Base-by-base conservation (phyloP, 1,139 yeast species). In the Hyphopichia burtonii region DNA sequence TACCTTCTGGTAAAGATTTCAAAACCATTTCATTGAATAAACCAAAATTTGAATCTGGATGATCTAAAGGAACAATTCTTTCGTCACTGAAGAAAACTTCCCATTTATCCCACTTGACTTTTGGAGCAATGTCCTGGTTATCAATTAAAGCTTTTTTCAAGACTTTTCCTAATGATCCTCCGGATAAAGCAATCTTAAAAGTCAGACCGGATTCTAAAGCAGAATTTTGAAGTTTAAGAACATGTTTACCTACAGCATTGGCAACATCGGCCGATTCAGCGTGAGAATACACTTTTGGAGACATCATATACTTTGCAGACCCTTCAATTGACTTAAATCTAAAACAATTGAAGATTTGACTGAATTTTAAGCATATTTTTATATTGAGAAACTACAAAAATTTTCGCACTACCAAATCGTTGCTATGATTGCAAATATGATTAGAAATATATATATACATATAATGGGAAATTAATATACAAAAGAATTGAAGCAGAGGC, bases 81-180 rank as follows among this genome's bases (percentile, higher is more conserved):
- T 84, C 91, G 51, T 84, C 91, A 48, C 85, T 80, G 59, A 84
- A 83, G 65, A 71, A 84, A 12, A 84, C 81, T 44, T 75, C 76
- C 90, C 90, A 84, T 54, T 81, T 74, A 42, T 66, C 65, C 90
- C 90, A 84, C 53, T 80, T 51, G 31, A 82, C 76, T 43, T 74
- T 65, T 1, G 66, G 46, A 8, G 72, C 68, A 36, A 75, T 59
- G n/a, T 63, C 68, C 25, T 62, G 42, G 55, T 86, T 76, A 47
- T 80, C 82, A 43, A 88, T 74, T 48, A 91, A 74, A 2, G 91
- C 93, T 41, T 72, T 71, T 50, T 83, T 80, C 58, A 91, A 74
- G 3, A 82, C 88, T 53, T 85, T 83, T 22, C 91, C 88, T 52
- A 90, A 72, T 4, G 96, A 88, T 2, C 98, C 98, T 34, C 97